phyloP scores from a whole-genome alignment of 371 early-diverging fungal species.

The Mortierella sp. region DNA sequence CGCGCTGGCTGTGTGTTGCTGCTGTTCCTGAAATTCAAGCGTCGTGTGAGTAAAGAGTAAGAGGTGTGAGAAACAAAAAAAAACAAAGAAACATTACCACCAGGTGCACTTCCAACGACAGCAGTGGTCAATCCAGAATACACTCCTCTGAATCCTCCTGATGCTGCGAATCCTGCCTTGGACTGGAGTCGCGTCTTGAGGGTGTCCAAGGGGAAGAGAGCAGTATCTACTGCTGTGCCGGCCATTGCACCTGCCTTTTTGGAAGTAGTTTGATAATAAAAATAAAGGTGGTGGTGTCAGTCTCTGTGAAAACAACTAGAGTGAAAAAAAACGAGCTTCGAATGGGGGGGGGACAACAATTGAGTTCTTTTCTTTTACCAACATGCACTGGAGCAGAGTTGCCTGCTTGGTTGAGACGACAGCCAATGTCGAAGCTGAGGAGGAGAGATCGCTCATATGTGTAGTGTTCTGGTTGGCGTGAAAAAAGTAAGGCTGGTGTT shows the following conservation, averaged over 20 bases:
- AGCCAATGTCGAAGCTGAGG: constrained; percentile 37
- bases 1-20: neutral
- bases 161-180: constrained; percentile 86
- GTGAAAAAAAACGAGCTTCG: neutral
- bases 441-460: constrained; percentile 52
- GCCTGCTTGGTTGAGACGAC: constrained; percentile 39
- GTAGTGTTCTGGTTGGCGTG: neutral
- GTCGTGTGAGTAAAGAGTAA: neutral
- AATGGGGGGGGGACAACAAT: neutral
- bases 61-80: constrained; percentile 6
- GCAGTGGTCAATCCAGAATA: constrained; percentile 95
- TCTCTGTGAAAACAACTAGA: neutral
- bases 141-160: constrained; percentile 94
- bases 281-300: constrained; percentile 17
- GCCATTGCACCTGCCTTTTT: constrained; percentile 84
- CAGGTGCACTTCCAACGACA: constrained; percentile 94
- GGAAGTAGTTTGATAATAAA: neutral
- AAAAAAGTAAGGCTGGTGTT: neutral
- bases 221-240: constrained; percentile 90
- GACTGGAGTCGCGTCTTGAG: constrained; percentile 95
- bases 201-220: constrained; percentile 94
- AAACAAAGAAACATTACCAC: constrained; percentile 65
- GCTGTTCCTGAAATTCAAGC: neutral
- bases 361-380: constrained; percentile 36
- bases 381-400: constrained; percentile 47